Percentiles rank a stretch among this genome's conserved stretches.
phyloP scores from a whole-genome alignment of 1,139 yeast species.

The Debaryomyces udenii region DNA sequence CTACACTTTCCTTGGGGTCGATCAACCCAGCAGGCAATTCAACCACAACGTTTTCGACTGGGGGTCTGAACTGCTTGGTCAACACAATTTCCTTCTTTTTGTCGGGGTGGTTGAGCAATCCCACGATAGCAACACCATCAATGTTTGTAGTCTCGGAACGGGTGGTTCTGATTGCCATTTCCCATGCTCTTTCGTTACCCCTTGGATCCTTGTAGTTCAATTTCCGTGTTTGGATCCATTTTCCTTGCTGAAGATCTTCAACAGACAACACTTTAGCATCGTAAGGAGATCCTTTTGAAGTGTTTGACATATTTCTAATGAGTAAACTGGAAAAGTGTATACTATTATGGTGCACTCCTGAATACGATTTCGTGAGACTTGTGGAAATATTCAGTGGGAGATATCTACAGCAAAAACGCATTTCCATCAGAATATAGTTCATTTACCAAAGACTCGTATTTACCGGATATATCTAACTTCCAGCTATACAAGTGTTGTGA shows the following conservation, averaged over 20 bases:
- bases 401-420: conserved; percentile 2
- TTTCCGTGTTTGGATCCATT: conserved; percentile 55
- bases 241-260: conserved; percentile 37
- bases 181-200: conserved; percentile 78
- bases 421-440: background rate
- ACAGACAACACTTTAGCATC: conserved; percentile 36
- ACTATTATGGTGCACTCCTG: conserved; percentile 8
- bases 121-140: conserved; percentile 90
- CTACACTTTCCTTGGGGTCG: conserved; percentile 80
- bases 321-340: background rate
- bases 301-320: conserved; percentile 9
- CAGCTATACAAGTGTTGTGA: no score
- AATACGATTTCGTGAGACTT: conserved; percentile 9
- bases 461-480: no score
- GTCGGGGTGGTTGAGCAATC: conserved; percentile 57
- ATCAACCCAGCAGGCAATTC: conserved; percentile 95
- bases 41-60: conserved; percentile 81
- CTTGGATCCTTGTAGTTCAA: conserved; percentile 71
- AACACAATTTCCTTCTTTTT: conserved; percentile 60
- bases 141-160: conserved; percentile 65
- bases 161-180: conserved; percentile 84
- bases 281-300: conserved; percentile 36
- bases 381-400: background rate
- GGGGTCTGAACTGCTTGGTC: conserved; percentile 91
- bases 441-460: background rate